These are phyloP conservation scores for Artemisia tridentata DNA, from an alignment of 129 eudicot species.

Conservation along the genomic window DNA sequence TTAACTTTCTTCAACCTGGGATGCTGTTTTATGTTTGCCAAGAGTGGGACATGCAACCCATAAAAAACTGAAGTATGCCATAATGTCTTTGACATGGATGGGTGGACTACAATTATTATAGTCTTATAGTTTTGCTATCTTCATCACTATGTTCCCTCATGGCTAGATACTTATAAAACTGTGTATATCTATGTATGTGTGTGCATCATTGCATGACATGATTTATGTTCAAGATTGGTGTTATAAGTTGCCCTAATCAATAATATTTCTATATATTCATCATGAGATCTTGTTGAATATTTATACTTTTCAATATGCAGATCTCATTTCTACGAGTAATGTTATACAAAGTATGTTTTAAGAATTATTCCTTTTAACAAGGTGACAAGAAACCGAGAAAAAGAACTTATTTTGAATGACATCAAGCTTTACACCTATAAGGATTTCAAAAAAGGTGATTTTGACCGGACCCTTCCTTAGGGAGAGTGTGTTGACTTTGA, in stretches of 20 bases:
- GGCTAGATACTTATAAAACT: slow-evolving; percentile 15
- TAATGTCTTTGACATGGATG: slow-evolving; percentile 32
- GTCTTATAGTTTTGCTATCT: slow-evolving; percentile 18
- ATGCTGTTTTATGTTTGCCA: slow-evolving; percentile 44
- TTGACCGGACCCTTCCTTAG: too few species aligned
- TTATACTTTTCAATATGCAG: too few species aligned
- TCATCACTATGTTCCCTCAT: slow-evolving; percentile 38
- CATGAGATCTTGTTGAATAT: slow-evolving; percentile 6
- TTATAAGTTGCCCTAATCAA: slow-evolving; percentile 26
- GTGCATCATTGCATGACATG: slow-evolving; percentile 29
- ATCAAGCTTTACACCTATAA: too few species aligned
- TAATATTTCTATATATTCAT: slow-evolving; percentile 15
- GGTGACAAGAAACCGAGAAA: too few species aligned
- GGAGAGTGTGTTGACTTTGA: too few species aligned
- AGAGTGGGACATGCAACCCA: slow-evolving; percentile 39
- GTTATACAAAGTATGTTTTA: too few species aligned
- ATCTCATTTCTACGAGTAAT: too few species aligned
- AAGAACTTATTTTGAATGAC: too few species aligned
- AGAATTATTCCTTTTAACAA: too few species aligned
- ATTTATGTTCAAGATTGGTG: slow-evolving; percentile 34
- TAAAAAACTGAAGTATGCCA: slow-evolving; percentile 33
- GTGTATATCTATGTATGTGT: neutral
- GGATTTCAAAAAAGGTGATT: too few species aligned
- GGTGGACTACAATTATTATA: slow-evolving; percentile 33
- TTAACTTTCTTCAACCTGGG: slow-evolving; percentile 40